These are phyloP conservation scores for Kwoniella shivajii DNA, from an alignment of 1,284 basidiomycete genomes.

Conservation along the genomic window DNA sequence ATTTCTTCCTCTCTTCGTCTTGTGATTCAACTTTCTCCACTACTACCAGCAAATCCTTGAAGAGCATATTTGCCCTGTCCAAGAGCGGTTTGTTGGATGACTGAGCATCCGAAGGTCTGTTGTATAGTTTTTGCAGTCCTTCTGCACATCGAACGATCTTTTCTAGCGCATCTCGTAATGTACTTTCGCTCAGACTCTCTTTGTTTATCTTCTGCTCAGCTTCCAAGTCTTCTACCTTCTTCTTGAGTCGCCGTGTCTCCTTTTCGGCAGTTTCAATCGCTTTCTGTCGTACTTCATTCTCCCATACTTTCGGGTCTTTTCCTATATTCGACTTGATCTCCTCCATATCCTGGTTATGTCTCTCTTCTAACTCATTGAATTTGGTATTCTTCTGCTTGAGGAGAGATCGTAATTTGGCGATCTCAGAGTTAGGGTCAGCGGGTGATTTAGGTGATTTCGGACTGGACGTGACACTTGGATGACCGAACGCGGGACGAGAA, in stretches of 20 bases:
- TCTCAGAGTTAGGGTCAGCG: background rate
- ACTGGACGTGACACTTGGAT: too few relatives aligned
- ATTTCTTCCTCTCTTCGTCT: background rate
- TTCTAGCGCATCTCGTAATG: background rate
- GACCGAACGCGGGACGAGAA: background rate
- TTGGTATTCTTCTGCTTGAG: conserved; percentile 4
- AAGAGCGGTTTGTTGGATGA: background rate
- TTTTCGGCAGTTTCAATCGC: background rate
- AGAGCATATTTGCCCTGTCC: background rate
- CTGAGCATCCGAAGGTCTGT: background rate
- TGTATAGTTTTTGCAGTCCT: background rate
- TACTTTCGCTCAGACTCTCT: background rate
- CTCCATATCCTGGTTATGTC: background rate
- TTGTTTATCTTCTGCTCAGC: background rate
- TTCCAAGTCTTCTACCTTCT: background rate
- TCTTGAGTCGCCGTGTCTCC: background rate
- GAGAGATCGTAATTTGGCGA: background rate
- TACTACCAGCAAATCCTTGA: background rate
- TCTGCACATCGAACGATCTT: background rate
- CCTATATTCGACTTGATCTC: background rate
- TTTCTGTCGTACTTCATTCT: background rate
- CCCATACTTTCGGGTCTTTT: background rate
- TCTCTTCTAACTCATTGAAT: conserved; percentile 3
- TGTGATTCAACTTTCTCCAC: background rate
- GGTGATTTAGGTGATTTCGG: background rate